These are phyloP conservation scores for Eutrema heterophyllum DNA, from an alignment of 345 rosid genomes.

Conservation along the genomic window DNA sequence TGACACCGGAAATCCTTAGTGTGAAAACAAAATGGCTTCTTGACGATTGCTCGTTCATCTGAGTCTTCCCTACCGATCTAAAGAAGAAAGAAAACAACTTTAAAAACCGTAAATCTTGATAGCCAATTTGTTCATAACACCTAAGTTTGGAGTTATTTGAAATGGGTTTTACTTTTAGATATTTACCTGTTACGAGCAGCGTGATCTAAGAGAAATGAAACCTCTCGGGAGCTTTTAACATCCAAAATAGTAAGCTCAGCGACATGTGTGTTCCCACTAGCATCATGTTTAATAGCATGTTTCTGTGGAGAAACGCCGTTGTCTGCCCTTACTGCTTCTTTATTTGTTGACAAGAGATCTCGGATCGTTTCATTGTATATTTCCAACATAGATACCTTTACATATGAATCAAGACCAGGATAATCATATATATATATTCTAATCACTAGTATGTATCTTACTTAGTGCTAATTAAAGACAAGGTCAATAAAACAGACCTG, in stretches of 20 bases:
- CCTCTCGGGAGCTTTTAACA: constrained; percentile 60
- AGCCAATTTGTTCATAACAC: neutral
- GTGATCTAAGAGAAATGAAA: constrained; percentile 66
- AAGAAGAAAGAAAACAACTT: neutral
- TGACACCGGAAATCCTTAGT: constrained; percentile 69
- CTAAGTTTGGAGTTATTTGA: neutral
- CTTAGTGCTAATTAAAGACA: neutral
- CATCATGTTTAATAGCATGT: constrained; percentile 69
- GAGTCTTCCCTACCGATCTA: constrained; percentile 93
- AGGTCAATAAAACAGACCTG: constrained; percentile 50
- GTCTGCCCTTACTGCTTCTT: constrained; percentile 50
- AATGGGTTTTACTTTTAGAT: neutral
- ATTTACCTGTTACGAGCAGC: constrained; percentile 82
- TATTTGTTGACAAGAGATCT: constrained; percentile 68
- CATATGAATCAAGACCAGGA: constrained; percentile 4
- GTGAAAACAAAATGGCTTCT: constrained; percentile 93
- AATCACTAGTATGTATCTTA: neutral
- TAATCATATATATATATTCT: neutral
- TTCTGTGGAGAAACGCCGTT: constrained; percentile 52
- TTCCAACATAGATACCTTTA: constrained; percentile 93
- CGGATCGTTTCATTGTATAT: constrained; percentile 91
- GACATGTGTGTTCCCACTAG: constrained; percentile 75
- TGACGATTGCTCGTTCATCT: constrained; percentile 83
- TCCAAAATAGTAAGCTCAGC: constrained; percentile 77
- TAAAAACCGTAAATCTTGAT: neutral